Conservation (phyloP, 139 green algal genomes). For the Chlamydomonas incerta region DNA sequence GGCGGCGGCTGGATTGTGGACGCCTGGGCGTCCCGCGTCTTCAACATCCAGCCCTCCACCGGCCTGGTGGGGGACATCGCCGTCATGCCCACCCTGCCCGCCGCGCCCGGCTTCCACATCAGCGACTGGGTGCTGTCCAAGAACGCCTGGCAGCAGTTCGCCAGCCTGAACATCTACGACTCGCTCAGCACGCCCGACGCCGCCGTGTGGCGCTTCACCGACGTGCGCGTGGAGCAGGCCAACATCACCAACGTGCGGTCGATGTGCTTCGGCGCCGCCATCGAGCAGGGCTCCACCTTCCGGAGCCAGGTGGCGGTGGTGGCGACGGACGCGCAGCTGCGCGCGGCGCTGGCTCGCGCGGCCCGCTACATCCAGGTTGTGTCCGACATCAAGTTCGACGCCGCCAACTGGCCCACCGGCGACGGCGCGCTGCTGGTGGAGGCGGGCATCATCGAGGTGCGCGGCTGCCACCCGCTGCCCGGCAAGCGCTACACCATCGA, state of each 20-base stretch:
- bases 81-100: too few relatives aligned
- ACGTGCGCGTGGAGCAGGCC: conserved; percentile 9
- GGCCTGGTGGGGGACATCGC: too few relatives aligned
- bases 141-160: conserved; percentile 2
- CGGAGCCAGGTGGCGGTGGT: neutral
- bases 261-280: conserved; percentile 17
- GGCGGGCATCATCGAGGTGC: conserved; percentile 17
- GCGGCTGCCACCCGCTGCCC: conserved; percentile 19
- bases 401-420: conserved; percentile 11
- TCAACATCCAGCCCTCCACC: neutral
- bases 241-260: neutral
- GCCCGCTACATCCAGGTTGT: conserved; percentile 27
- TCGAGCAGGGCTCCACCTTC: conserved; percentile 3
- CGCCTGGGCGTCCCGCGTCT: neutral
- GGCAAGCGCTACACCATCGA: conserved; percentile 4
- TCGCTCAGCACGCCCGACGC: neutral
- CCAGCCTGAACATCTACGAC: neutral
- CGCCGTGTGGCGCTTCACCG: neutral
- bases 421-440: neutral
- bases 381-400: conserved; percentile 6
- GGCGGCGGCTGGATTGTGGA: neutral
- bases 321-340: conserved; percentile 10
- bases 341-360: neutral
- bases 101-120: neutral
- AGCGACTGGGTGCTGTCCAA: neutral